Conservation (phyloP, 352 stramenopile species). For the Peronosclerospora sorghi region DNA sequence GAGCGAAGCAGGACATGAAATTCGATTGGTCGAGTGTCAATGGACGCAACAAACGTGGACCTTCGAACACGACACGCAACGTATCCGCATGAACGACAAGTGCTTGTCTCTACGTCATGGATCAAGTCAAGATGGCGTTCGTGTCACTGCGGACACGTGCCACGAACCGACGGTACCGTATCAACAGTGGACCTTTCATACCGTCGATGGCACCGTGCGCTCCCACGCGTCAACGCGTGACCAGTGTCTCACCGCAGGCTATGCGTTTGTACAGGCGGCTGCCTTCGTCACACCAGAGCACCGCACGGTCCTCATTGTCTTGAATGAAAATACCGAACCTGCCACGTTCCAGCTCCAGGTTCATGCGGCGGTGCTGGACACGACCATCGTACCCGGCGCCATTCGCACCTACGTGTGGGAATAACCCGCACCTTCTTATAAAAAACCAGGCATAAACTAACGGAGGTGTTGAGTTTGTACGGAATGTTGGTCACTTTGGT, state of each 20-base stretch:
- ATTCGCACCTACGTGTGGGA: constrained; percentile 73
- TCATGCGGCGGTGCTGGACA: constrained; percentile 29
- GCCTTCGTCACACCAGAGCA: constrained; percentile 65
- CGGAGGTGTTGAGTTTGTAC: no score
- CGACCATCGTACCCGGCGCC: constrained; percentile 38
- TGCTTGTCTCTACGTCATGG: constrained; percentile 64
- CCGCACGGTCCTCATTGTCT: constrained; percentile 64
- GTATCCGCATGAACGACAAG: constrained; percentile 48
- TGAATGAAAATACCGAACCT: constrained; percentile 79
- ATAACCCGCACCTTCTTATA: no score
- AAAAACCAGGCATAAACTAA: no score
- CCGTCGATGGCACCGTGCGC: constrained; percentile 36
- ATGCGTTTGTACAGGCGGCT: constrained; percentile 56
- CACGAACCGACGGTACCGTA: constrained; percentile 21
- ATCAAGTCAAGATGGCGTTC: constrained; percentile 36
- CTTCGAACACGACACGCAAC: constrained; percentile 28
- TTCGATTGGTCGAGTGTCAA: constrained; percentile 50
- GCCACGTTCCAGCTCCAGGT: constrained; percentile 50
- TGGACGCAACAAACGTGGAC: constrained; percentile 61
- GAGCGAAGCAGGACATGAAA: constrained; percentile 45
- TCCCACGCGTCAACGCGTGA: constrained; percentile 23
- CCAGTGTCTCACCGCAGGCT: constrained; percentile 71
- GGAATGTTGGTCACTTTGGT: no score
- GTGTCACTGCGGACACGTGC: constrained; percentile 45
- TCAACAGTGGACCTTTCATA: constrained; percentile 61